Percentiles rank a stretch among this genome's conserved stretches.
These are phyloP conservation scores for Boletus subcaerulescens DNA, from an alignment of 768 basidiomycete genomes.

Conservation along the genomic window DNA sequence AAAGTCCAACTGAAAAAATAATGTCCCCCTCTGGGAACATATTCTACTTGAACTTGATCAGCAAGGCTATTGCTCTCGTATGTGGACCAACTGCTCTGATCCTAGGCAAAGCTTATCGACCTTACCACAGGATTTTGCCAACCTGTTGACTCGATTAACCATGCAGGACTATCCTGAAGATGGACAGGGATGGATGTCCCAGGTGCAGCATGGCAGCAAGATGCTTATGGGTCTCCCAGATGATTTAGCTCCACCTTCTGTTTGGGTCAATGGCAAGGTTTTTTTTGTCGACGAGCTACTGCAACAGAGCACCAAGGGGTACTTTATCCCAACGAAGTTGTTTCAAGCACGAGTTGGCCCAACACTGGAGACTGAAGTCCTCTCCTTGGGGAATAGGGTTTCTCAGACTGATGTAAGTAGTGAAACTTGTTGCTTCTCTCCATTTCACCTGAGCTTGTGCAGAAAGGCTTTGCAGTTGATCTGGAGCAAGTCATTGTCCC, in stretches of 20 bases:
- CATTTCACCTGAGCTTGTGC: not conserved
- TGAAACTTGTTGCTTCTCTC: not conserved
- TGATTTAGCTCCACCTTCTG: not conserved
- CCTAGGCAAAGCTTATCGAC: not conserved
- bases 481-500: not conserved
- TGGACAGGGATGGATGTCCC: not conserved
- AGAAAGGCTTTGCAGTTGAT: not conserved
- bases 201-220: not conserved
- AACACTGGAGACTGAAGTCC: no score
- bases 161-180: conserved; percentile 1
- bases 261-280: no score
- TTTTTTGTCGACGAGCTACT: no score
- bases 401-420: no score
- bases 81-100: not conserved
- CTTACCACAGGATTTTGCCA: not conserved
- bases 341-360: no score
- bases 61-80: not conserved
- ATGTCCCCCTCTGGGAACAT: not conserved
- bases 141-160: not conserved
- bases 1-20: not conserved
- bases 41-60: not conserved
- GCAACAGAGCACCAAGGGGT: no score
- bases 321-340: no score
- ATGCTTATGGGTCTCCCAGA: not conserved
- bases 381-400: no score